A percentile compares a stretch with the other conserved stretches of the same genome.
Evolutionary conservation across 768 basidiomycete genomes (phyloP).

Genomic region (Mycena latifolia): DNA sequence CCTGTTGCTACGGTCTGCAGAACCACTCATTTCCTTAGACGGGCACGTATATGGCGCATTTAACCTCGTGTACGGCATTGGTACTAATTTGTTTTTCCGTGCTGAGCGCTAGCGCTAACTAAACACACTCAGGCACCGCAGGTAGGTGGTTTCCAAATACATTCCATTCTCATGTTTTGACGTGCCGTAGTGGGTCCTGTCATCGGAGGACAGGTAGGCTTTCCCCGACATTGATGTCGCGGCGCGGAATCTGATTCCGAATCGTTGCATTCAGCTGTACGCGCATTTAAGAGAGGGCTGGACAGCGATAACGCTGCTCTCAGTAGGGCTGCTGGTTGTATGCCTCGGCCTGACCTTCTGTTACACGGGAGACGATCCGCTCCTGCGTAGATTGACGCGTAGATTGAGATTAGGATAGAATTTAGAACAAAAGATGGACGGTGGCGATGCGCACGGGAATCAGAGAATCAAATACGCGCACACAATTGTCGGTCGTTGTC

Average conservation of each 20-base stretch:
- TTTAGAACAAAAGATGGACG: not conserved
- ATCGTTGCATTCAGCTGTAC: slow-evolving; percentile 64
- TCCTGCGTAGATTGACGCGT: slow-evolving; percentile 41
- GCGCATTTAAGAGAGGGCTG: slow-evolving; percentile 68
- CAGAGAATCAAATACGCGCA: not conserved
- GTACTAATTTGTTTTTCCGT: not conserved
- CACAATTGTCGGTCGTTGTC: not conserved
- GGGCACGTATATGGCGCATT: slow-evolving; percentile 83
- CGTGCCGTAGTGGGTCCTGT: slow-evolving; percentile 70
- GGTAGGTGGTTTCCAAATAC: slow-evolving; percentile 51
- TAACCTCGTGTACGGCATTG: slow-evolving; percentile 78
- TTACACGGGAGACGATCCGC: slow-evolving; percentile 62
- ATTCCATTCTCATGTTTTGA: not conserved
- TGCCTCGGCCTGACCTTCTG: slow-evolving; percentile 55
- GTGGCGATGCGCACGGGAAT: not conserved
- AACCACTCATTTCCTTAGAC: slow-evolving; percentile 53
- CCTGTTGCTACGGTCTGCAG: slow-evolving; percentile 1
- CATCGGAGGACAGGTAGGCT: slow-evolving; percentile 72
- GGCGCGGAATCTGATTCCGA: slow-evolving; percentile 14
- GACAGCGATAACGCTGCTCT: slow-evolving; percentile 67
- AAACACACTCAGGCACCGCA: slow-evolving; percentile 53
- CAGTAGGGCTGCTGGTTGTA: slow-evolving; percentile 55
- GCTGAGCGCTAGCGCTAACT: not conserved
- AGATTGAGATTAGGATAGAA: not conserved
- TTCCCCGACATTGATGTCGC: not conserved